Conservation (phyloP, 148 eudicot species). For the Linanthus parryae region DNA sequence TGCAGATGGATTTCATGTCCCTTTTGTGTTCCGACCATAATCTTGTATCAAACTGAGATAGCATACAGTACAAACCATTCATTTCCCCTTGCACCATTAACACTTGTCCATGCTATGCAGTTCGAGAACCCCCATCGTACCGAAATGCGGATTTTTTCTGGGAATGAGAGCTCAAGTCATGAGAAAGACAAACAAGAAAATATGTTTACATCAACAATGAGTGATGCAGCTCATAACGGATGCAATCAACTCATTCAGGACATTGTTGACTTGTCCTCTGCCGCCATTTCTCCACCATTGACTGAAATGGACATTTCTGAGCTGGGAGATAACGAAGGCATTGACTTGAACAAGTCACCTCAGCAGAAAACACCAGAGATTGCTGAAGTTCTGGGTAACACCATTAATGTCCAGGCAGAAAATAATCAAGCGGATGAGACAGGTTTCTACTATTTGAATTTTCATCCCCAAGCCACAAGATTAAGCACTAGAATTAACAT, state of each 20-base stretch:
- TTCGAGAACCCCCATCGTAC: slow-evolving; percentile 15
- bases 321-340: slow-evolving; percentile 16
- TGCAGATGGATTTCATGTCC: slow-evolving; percentile 33
- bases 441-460: too few species aligned
- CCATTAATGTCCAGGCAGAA: too few species aligned
- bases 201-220: slow-evolving; percentile 12
- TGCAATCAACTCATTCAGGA: slow-evolving; percentile 19
- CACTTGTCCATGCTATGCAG: slow-evolving; percentile 41
- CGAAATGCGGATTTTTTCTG: slow-evolving; percentile 12
- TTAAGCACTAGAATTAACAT: too few species aligned
- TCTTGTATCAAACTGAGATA: slow-evolving; percentile 23
- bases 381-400: too few species aligned
- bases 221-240: slow-evolving; percentile 16
- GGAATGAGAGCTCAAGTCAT: slow-evolving; percentile 27
- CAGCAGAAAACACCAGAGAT: slow-evolving; percentile 44
- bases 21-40: slow-evolving; percentile 17
- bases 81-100: slow-evolving; percentile 36
- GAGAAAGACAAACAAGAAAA: slow-evolving; percentile 24
- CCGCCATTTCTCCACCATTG: slow-evolving; percentile 19
- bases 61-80: slow-evolving; percentile 22
- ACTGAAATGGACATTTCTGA: slow-evolving; percentile 20
- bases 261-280: slow-evolving; percentile 24
- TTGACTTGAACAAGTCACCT: slow-evolving; percentile 54
- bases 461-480: too few species aligned
- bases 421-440: too few species aligned